phyloP scores from a whole-genome alignment of 139 green algal genomes.

The Chloropicon primus region DNA sequence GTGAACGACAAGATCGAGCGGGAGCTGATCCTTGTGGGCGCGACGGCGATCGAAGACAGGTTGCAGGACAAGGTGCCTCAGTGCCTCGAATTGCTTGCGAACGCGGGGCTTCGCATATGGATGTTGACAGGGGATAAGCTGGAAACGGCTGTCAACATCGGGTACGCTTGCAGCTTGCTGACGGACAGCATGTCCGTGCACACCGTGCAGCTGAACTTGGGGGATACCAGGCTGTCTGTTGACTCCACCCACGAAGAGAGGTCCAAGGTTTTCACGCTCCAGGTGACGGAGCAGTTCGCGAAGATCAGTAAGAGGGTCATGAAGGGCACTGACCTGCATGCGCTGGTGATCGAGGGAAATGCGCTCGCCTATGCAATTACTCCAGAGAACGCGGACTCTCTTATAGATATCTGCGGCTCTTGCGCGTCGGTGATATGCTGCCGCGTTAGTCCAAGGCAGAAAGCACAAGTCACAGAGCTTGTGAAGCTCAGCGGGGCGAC shows the following conservation, averaged over 20 bases:
- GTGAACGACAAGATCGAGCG: slow-evolving; percentile 47
- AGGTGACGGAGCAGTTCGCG: not conserved
- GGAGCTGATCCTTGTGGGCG: slow-evolving; percentile 50
- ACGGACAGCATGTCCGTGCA: not conserved
- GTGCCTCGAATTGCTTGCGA: slow-evolving; percentile 68
- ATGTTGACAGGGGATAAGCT: slow-evolving; percentile 87
- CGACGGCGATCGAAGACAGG: slow-evolving; percentile 58
- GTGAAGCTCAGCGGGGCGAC: slow-evolving; percentile 3
- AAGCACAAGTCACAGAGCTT: not conserved
- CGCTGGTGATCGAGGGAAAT: not conserved
- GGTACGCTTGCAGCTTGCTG: slow-evolving; percentile 13
- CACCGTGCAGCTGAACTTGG: not conserved
- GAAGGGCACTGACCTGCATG: not conserved
- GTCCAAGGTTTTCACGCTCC: not conserved
- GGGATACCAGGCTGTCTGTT: not conserved
- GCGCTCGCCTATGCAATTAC: not conserved
- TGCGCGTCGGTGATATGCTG: not conserved
- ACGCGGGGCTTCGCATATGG: slow-evolving; percentile 79
- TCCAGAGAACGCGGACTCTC: not conserved
- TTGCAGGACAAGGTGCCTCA: slow-evolving; percentile 73
- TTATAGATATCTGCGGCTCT: not conserved
- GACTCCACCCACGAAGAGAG: not conserved
- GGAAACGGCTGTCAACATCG: slow-evolving; percentile 86
- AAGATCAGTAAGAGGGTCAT: not conserved
- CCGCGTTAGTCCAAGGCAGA: not conserved